Evolutionary conservation across 2,329 filamentous ascomycete genomes (phyloP).

Genomic region (Cladosporium sp.): DNA sequence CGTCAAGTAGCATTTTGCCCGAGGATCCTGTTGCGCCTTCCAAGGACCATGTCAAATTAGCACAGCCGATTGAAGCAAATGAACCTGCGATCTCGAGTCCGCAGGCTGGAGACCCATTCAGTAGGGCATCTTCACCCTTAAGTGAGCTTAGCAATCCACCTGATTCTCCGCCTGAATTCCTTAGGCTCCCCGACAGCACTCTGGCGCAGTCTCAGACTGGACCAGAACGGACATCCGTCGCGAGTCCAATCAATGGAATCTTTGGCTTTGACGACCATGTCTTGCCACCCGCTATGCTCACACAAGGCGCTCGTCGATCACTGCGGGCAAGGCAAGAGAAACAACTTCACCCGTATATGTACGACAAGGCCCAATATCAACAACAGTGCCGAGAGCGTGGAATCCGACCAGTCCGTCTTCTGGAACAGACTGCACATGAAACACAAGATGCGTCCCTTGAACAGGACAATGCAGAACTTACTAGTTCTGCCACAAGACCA

Average conservation of each 20-base stretch:
- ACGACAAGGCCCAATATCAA: conserved; percentile 49
- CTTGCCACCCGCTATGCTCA: conserved; percentile 1
- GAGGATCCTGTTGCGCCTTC: neutral
- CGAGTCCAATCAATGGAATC: neutral
- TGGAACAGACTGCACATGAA: conserved; percentile 25
- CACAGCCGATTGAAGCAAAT: neutral
- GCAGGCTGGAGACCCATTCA: neutral
- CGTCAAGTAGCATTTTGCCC: conserved; percentile 4
- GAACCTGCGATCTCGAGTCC: neutral
- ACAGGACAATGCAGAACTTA: neutral
- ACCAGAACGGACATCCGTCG: neutral
- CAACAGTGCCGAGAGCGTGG: conserved; percentile 47
- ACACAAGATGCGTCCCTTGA: conserved; percentile 20
- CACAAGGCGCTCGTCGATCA: conserved; percentile 19
- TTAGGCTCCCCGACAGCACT: neutral
- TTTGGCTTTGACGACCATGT: neutral
- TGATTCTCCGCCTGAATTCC: conserved; percentile 3
- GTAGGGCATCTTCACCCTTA: conserved; percentile 12
- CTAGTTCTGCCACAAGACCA: conserved; percentile 14
- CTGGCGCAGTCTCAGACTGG: neutral
- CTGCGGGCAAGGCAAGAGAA: conserved; percentile 51
- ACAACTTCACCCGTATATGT: conserved; percentile 52
- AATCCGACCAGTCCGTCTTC: conserved; percentile 45
- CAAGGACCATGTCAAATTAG: neutral
- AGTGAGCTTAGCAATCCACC: conserved; percentile 19